Conservation (phyloP, 768 basidiomycete genomes). For the Tricholoma matsutake region DNA sequence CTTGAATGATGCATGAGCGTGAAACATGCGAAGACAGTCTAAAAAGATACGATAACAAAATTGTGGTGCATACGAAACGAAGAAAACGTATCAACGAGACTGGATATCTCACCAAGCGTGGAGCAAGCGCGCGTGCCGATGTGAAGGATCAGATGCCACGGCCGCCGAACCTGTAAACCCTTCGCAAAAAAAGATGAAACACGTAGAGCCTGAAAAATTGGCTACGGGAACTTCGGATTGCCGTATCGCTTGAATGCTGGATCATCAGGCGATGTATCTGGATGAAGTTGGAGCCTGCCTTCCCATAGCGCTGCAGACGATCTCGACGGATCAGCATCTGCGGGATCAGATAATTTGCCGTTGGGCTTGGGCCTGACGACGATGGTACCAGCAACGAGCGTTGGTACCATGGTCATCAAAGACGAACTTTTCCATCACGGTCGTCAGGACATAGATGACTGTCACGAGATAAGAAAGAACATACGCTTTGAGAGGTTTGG, state of each 20-base stretch:
- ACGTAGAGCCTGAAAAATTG: neutral
- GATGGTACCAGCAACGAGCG: constrained; percentile 44
- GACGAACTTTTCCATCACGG: constrained; percentile 23
- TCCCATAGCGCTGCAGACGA: constrained; percentile 83
- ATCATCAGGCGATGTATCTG: constrained; percentile 75
- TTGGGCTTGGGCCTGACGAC: constrained; percentile 58
- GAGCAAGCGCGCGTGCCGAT: neutral
- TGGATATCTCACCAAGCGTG: neutral
- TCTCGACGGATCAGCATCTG: constrained; percentile 71
- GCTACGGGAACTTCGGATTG: neutral
- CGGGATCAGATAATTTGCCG: constrained; percentile 69
- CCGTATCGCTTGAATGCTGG: constrained; percentile 37
- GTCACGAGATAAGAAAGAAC: constrained; percentile 6
- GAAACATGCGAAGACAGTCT: neutral
- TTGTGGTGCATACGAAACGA: neutral
- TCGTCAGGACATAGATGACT: constrained; percentile 5
- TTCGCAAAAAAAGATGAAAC: neutral
- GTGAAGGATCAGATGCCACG: neutral
- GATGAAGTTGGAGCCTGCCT: constrained; percentile 85
- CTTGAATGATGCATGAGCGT: neutral
- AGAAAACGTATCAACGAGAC: neutral
- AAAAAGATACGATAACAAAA: neutral
- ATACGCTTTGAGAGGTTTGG: constrained; percentile 47
- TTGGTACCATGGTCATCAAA: constrained; percentile 51
- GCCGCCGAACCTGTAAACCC: neutral